Percentiles rank a stretch among this genome's conserved stretches.
Conservation (phyloP, 164 flowering plant species). For the Stephania cephalantha region DNA sequence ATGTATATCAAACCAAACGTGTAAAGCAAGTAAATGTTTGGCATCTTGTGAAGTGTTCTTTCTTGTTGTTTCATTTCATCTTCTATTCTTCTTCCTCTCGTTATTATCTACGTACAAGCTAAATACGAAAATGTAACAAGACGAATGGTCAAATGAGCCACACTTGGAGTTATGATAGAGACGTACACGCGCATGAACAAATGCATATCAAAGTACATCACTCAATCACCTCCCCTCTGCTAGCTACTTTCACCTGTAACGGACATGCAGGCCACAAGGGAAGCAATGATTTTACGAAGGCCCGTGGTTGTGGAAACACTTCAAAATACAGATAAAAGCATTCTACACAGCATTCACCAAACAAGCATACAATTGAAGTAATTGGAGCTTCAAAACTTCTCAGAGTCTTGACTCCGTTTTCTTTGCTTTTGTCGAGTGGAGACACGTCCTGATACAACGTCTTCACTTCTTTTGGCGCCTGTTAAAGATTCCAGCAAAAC, state of each 20-base stretch:
- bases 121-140: too few species aligned
- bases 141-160: too few species aligned
- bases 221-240: too few species aligned
- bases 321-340: neutral
- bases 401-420: neutral
- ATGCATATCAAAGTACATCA: too few species aligned
- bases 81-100: too few species aligned
- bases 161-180: too few species aligned
- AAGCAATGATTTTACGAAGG: too few species aligned
- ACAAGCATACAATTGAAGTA: neutral
- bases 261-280: too few species aligned
- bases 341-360: neutral
- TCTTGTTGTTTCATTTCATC: too few species aligned
- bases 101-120: too few species aligned
- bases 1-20: neutral
- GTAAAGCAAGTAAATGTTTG: constrained; percentile 8
- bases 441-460: neutral
- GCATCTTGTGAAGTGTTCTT: neutral
- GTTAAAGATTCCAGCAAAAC: neutral
- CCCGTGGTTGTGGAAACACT: neutral
- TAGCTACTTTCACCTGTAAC: too few species aligned
- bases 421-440: neutral
- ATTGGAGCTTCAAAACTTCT: neutral
- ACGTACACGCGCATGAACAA: too few species aligned
- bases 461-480: neutral